A percentile compares a stretch with the other conserved stretches of the same genome.
Evolutionary conservation across 306 rosid genomes (phyloP).

Genomic region (Fagus sylvatica): DNA sequence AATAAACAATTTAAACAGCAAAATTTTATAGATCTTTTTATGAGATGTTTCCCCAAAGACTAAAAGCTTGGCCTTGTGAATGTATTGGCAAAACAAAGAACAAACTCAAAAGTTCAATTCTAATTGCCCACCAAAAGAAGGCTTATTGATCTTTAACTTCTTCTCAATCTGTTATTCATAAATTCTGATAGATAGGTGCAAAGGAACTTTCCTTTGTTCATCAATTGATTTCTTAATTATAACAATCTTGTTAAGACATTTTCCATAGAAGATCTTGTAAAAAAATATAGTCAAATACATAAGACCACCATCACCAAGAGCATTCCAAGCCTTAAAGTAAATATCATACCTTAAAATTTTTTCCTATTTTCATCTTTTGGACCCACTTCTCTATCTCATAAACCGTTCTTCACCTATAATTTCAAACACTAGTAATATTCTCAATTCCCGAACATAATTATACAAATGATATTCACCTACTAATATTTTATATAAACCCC

Average conservation of each 20-base stretch:
- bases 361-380: not conserved
- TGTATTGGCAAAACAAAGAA: not conserved
- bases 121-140: not conserved
- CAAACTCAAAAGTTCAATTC: not conserved
- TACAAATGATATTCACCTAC: no score
- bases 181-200: not conserved
- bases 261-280: not conserved
- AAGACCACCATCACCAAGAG: not conserved
- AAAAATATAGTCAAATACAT: not conserved
- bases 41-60: not conserved
- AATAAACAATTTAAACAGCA: not conserved
- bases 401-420: not conserved
- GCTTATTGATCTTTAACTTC: not conserved
- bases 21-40: not conserved
- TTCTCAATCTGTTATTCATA: not conserved
- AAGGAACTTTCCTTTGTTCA: not conserved
- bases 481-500: no score
- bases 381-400: not conserved
- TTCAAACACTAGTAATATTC: not conserved
- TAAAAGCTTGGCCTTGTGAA: not conserved
- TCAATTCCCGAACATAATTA: not conserved
- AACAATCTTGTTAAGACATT: not conserved
- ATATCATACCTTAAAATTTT: not conserved
- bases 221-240: not conserved
- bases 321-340: not conserved